Evolutionary conservation across 2,329 filamentous ascomycete genomes (phyloP).

Genomic region (Cladosporium velox): DNA sequence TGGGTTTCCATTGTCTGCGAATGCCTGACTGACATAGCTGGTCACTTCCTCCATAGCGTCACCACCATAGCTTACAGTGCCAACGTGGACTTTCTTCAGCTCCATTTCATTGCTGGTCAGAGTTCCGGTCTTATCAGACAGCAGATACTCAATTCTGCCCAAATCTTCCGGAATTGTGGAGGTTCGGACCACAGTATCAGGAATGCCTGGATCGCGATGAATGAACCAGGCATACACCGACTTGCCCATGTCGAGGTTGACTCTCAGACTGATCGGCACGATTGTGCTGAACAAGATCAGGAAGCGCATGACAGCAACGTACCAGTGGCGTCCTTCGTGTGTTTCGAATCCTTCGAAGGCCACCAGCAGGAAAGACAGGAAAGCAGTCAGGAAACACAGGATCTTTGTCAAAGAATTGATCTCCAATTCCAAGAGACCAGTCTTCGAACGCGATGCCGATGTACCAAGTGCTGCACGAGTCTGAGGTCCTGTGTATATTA

Average conservation of each 20-base stretch:
- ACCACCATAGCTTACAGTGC: constrained; percentile 96
- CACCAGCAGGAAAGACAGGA: constrained; percentile 83
- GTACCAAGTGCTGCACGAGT: constrained; percentile 93
- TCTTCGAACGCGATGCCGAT: constrained; percentile 87
- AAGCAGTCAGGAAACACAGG: constrained; percentile 82
- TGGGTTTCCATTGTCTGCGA: constrained; percentile 52
- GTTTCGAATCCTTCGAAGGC: constrained; percentile 76
- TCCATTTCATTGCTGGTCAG: constrained; percentile 83
- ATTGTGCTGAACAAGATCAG: constrained; percentile 98
- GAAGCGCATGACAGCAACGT: constrained; percentile 97
- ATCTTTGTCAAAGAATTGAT: constrained; percentile 98
- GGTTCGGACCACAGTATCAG: constrained; percentile 88
- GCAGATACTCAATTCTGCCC: constrained; percentile 90
- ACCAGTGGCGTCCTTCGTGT: constrained; percentile 69
- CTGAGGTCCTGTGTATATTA: constrained; percentile 92
- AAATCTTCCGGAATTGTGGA: constrained; percentile 97
- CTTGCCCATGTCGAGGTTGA: constrained; percentile 97
- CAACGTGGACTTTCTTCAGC: constrained; percentile 97
- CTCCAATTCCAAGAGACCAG: constrained; percentile 88
- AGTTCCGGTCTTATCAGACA: constrained; percentile 98
- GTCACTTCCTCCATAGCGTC: constrained; percentile 98
- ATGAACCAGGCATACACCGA: constrained; percentile 96
- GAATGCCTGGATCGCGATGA: constrained; percentile 84
- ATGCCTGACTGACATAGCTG: constrained; percentile 82
- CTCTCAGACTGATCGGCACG: constrained; percentile 92